Evolutionary conservation across 2,329 filamentous ascomycete genomes (phyloP).

Genomic region (Paramyrothecium sp.): DNA sequence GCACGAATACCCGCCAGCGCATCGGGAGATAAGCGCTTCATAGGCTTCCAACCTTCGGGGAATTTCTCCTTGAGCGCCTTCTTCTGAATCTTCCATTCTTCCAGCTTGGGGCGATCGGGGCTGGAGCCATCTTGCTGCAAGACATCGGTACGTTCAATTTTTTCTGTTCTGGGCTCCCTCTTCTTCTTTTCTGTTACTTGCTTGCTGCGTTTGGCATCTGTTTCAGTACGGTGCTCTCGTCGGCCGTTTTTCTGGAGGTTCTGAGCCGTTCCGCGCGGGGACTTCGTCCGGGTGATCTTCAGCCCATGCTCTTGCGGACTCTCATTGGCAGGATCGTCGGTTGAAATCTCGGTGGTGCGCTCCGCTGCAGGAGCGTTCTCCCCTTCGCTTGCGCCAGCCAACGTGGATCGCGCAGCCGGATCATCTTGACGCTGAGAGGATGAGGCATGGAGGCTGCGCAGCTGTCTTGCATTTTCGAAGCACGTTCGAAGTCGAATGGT

Average conservation of each 20-base stretch:
- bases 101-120: constrained; percentile 25
- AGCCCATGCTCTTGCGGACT: no score
- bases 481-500: background rate
- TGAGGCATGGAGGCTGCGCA: constrained; percentile 1
- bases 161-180: background rate
- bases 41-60: constrained; percentile 75
- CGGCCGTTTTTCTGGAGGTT: no score
- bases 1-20: constrained; percentile 86
- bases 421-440: background rate
- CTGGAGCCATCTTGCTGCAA: constrained; percentile 12
- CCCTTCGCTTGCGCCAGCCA: no score
- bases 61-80: constrained; percentile 74
- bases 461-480: background rate
- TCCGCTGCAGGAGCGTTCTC: no score
- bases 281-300: no score
- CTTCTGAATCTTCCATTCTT: constrained; percentile 76
- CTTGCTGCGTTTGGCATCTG: no score
- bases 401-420: background rate
- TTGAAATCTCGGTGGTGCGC: no score
- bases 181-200: background rate
- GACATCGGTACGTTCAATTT: constrained; percentile 3
- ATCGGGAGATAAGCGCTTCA: constrained; percentile 87
- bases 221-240: no score
- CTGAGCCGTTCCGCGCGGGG: no score
- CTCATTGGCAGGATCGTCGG: no score